Base-by-base conservation (phyloP, 78 protist genomes). In the Tieghemostelium lacteum region DNA sequence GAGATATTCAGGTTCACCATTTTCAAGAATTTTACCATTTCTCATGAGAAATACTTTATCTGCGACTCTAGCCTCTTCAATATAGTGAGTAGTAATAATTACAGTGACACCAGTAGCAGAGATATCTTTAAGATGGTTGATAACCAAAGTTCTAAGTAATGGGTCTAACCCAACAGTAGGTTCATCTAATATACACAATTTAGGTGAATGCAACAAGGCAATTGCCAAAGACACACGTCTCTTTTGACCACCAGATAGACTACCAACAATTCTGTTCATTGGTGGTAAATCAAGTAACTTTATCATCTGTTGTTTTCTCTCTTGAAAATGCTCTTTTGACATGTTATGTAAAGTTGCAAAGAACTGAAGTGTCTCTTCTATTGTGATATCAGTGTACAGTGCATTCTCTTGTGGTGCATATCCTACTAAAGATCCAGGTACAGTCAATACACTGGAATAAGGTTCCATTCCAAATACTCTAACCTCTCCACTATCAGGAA, bases 91-190 rank as follows among this genome's bases (percentile, higher is more conserved):
- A 19, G 95, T 93, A 39, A 93, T 52, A 40, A 93, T 65, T 24
- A 93, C 67, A 7, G 95, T 73, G 16, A 83, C 86, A 31, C 80
- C 87, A 24, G 49, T 37, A 10, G 39, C 22, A 34, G 93, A 49
- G 16, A 92, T 33, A 33, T 72, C 63, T 5, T 10, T 33, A 33
- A 92, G 58, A 52, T 92, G 72, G 39, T 31, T 31, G 93, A 93
- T 86, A 16, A 92, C 74, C 19, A 37, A 39, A 31, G 64, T 34
- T 45, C 85, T 34, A 33, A 74, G 36, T 3, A 89, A 20, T 33
- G 88, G 92, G n/a, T 89, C 94, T 0, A 86, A 87, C 54, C 77
- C 94, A 75, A 89, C 94, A 28, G 94, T 86, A 12, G 94, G 94
- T 60, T 89, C 94, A 49, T 89, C 94, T 49, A 73, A 55, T 33